These are phyloP conservation scores for Cystobasidium slooffiae DNA, from an alignment of 1,284 basidiomycete genomes.

Conservation along the genomic window DNA sequence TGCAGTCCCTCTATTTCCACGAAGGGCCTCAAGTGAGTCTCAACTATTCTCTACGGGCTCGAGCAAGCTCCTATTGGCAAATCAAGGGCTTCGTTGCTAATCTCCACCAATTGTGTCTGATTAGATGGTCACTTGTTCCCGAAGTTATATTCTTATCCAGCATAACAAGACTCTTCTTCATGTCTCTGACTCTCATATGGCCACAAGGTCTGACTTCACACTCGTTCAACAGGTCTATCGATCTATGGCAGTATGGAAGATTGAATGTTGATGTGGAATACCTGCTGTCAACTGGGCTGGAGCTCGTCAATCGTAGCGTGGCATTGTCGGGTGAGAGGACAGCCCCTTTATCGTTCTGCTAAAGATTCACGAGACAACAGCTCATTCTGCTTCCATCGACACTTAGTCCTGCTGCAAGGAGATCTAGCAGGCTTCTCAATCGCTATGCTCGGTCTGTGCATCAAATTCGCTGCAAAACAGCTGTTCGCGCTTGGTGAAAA, in stretches of 20 bases:
- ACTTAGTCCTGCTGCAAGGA: background rate
- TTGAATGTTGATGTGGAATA: background rate
- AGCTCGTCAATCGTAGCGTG: slow-evolving; percentile 10
- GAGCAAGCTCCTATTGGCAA: too few species aligned
- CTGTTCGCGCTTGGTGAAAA: too few species aligned
- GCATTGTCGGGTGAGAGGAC: slow-evolving; percentile 17
- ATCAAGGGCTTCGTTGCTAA: background rate
- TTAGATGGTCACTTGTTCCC: background rate
- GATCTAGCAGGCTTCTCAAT: background rate
- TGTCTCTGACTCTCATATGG: slow-evolving; percentile 30
- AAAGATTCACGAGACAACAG: too few species aligned
- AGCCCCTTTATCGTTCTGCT: background rate
- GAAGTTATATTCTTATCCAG: slow-evolving; percentile 33
- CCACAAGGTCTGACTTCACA: slow-evolving; percentile 11
- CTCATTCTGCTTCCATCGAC: too few species aligned
- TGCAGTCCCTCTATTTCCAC: too few species aligned
- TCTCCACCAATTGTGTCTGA: background rate
- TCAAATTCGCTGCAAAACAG: too few species aligned
- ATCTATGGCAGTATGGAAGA: background rate
- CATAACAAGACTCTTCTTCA: slow-evolving; percentile 38
- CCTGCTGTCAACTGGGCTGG: slow-evolving; percentile 1
- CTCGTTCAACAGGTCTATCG: background rate
- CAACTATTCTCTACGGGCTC: too few species aligned
- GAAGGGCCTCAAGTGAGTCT: too few species aligned
- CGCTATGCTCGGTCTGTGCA: too few species aligned